Evolutionary conservation across 2,329 filamentous ascomycete genomes (phyloP).

Genomic region (Chaetomium strumarium): DNA sequence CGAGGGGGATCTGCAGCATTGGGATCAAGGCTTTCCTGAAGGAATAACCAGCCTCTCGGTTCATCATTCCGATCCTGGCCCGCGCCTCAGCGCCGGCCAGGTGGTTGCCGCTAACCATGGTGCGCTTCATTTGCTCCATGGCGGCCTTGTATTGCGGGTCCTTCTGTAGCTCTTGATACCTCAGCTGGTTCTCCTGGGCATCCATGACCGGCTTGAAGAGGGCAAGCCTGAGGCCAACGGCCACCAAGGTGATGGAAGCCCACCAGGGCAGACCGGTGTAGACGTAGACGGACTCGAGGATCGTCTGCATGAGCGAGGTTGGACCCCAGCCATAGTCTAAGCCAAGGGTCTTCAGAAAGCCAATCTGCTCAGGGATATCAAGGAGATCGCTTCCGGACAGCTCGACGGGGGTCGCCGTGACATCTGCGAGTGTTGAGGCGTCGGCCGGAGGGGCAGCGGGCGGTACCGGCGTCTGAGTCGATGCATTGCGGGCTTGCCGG

Average conservation of each 20-base stretch:
- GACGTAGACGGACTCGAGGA: constrained; percentile 78
- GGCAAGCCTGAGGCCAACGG: constrained; percentile 56
- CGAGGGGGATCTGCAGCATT: constrained; percentile 58
- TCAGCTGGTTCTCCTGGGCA: constrained; percentile 57
- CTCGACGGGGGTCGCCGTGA: constrained; percentile 26
- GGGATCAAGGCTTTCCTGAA: constrained; percentile 46
- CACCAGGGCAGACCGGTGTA: constrained; percentile 75
- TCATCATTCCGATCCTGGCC: constrained; percentile 44
- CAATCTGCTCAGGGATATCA: constrained; percentile 66
- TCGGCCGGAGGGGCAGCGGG: constrained; percentile 8
- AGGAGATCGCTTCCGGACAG: constrained; percentile 41
- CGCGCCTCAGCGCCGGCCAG: constrained; percentile 40
- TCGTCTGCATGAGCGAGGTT: constrained; percentile 65
- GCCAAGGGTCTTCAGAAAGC: constrained; percentile 76
- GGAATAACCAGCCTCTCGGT: constrained; percentile 50
- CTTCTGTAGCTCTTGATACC: constrained; percentile 50
- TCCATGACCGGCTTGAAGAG: constrained; percentile 61
- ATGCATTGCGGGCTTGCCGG: constrained; percentile 26
- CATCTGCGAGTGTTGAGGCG: constrained; percentile 7
- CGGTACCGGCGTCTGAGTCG: constrained; percentile 21
- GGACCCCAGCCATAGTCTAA: constrained; percentile 84
- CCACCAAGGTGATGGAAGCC: constrained; percentile 61
- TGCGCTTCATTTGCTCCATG: constrained; percentile 46
- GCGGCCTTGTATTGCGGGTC: constrained; percentile 50
- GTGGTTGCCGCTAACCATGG: constrained; percentile 40